Conservation (phyloP, 1,139 yeast species). For the Suhomyces atakaporum region DNA sequence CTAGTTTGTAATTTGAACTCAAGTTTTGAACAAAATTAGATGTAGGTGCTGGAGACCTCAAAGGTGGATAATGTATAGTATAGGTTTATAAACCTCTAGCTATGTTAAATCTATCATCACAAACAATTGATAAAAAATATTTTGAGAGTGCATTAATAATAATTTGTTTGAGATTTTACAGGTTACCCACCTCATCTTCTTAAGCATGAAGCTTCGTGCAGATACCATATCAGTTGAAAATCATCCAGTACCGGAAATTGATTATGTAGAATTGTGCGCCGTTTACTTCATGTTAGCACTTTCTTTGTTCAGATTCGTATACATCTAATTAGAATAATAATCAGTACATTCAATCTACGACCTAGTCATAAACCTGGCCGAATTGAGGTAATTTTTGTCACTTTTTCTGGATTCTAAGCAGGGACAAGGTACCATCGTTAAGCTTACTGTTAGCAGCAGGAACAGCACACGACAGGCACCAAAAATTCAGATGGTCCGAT, state of each 20-base stretch:
- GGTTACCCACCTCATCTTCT: neutral
- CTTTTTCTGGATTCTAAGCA: neutral
- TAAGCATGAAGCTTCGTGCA: neutral
- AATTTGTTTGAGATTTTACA: neutral
- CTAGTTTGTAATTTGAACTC: too few species aligned
- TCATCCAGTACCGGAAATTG: neutral
- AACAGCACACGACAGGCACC: neutral
- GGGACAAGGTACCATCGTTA: neutral
- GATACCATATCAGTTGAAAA: neutral
- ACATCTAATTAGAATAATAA: neutral
- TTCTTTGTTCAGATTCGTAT: slow-evolving; percentile 2
- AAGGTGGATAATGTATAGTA: too few species aligned
- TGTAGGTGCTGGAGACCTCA: too few species aligned
- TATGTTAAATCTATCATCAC: too few species aligned
- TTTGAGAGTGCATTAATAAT: too few species aligned
- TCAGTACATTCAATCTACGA: neutral
- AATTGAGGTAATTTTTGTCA: neutral
- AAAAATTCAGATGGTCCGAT: too few species aligned
- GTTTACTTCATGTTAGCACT: neutral
- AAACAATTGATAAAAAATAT: too few species aligned
- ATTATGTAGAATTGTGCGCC: neutral
- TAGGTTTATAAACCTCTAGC: too few species aligned
- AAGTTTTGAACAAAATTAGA: too few species aligned
- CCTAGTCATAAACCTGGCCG: too few species aligned
- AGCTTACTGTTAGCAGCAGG: neutral